A percentile compares a stretch with the other conserved stretches of the same genome.
Evolutionary conservation across 108 stramenopile species (phyloP).

Genomic region (Fistulifera pelliculosa): DNA sequence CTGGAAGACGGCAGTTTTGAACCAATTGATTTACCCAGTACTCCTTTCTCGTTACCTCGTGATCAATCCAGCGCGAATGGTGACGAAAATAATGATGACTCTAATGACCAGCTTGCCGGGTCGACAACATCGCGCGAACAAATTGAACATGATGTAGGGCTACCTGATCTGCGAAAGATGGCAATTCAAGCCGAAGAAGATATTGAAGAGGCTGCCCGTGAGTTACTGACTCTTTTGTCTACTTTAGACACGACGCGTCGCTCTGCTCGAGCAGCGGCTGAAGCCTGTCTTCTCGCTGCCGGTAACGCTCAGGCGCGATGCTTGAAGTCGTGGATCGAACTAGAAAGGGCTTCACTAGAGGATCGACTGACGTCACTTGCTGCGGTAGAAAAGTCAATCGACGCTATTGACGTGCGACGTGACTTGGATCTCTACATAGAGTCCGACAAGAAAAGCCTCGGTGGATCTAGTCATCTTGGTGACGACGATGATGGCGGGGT

Average conservation of each 20-base stretch:
- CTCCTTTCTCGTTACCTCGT: constrained; percentile 7
- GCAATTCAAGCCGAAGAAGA: constrained; percentile 50
- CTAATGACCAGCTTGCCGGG: background rate
- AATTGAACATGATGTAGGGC: constrained; percentile 46
- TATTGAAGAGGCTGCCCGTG: constrained; percentile 47
- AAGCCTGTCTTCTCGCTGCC: constrained; percentile 50
- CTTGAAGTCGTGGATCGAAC: constrained; percentile 35
- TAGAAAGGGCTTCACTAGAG: constrained; percentile 44
- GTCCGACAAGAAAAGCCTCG: constrained; percentile 34
- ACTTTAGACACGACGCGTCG: constrained; percentile 50
- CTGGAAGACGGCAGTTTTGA: constrained; percentile 61
- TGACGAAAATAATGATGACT: constrained; percentile 1
- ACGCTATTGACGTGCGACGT: constrained; percentile 51
- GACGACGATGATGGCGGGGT: constrained; percentile 77
- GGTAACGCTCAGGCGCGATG: constrained; percentile 46
- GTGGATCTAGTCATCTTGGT: constrained; percentile 34
- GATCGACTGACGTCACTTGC: constrained; percentile 40
- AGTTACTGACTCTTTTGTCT: constrained; percentile 43
- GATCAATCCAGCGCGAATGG: constrained; percentile 8
- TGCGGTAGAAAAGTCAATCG: constrained; percentile 37
- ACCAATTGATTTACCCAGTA: constrained; percentile 38
- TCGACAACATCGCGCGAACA: constrained; percentile 30
- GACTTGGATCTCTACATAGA: constrained; percentile 60
- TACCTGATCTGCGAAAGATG: constrained; percentile 39
- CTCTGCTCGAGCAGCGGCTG: constrained; percentile 54